Evolutionary conservation across 2,329 filamentous ascomycete species (phyloP).

Genomic region (Fusarium sororula): DNA sequence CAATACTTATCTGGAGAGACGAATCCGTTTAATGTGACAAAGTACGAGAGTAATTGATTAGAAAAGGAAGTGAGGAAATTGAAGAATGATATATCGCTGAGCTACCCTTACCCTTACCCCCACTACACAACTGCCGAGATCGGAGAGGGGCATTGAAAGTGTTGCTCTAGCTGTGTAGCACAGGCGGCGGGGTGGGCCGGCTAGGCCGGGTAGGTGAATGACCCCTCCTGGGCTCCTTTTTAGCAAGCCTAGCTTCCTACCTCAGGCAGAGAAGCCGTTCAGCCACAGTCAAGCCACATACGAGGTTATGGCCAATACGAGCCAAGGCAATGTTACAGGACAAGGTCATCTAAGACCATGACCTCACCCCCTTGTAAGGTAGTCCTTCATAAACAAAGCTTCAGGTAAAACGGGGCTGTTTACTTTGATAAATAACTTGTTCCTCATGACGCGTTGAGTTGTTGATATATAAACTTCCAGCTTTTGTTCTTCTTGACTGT

Average conservation of each 20-base stretch:
- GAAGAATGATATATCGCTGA: neutral
- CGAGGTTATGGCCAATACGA: conserved; percentile 23
- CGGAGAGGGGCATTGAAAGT: neutral
- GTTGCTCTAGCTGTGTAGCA: neutral
- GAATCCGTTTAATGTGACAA: neutral
- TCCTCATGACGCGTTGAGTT: conserved; percentile 21
- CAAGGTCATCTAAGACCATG: conserved; percentile 21
- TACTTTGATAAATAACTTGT: conserved; percentile 12
- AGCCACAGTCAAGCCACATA: conserved; percentile 38
- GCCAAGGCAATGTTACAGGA: conserved; percentile 20
- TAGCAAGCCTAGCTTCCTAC: neutral
- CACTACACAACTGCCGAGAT: neutral
- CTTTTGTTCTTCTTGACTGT: conserved; percentile 33
- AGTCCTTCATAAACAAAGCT: conserved; percentile 22
- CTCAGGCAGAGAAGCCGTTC: neutral
- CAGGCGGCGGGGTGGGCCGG: neutral
- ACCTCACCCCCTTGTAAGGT: conserved; percentile 33
- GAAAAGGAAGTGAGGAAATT: neutral
- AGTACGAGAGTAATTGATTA: neutral
- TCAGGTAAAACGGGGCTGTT: conserved; percentile 23
- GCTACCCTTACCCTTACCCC: neutral
- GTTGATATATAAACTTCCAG: conserved; percentile 12
- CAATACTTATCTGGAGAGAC: neutral
- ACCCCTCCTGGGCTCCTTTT: conserved; percentile 27
- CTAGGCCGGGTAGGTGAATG: neutral